Percentiles rank a stretch among this genome's conserved stretches.
These are phyloP conservation scores for Podaxis rugospora DNA, from an alignment of 768 basidiomycete species.

Conservation along the genomic window DNA sequence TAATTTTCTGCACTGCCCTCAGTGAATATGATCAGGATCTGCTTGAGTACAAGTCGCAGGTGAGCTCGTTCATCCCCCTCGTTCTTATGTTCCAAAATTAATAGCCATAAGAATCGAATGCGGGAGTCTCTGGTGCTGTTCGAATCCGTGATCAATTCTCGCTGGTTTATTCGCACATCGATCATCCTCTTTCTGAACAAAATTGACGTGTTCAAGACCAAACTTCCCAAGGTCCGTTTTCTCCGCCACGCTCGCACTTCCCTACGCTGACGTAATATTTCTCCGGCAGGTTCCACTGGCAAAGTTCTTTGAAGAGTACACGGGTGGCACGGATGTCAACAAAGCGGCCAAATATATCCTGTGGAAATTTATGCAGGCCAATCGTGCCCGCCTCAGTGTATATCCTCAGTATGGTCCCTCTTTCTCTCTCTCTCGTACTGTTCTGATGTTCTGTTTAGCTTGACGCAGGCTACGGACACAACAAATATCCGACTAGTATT, in stretches of 20 bases:
- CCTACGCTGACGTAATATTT: not conserved
- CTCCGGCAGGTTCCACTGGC: constrained; percentile 61
- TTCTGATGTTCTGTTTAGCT: constrained; percentile 36
- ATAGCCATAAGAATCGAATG: constrained; percentile 75
- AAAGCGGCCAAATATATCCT: constrained; percentile 94
- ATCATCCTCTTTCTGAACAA: constrained; percentile 93
- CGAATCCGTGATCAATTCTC: constrained; percentile 88
- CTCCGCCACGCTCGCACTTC: not conserved
- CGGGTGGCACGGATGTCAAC: constrained; percentile 85
- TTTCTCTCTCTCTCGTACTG: constrained; percentile 11
- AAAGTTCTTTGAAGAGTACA: constrained; percentile 82
- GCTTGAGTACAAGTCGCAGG: constrained; percentile 64
- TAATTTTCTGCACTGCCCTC: constrained; percentile 65
- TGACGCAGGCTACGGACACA: constrained; percentile 89
- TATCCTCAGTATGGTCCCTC: constrained; percentile 51
- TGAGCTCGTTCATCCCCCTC: constrained; percentile 22
- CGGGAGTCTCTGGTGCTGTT: constrained; percentile 87
- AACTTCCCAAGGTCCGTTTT: constrained; percentile 54
- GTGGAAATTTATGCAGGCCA: constrained; percentile 94
- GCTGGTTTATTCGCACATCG: constrained; percentile 89
- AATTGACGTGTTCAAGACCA: constrained; percentile 90
- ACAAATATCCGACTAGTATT: constrained; percentile 80
- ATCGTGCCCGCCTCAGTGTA: constrained; percentile 76
- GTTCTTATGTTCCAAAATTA: not conserved
- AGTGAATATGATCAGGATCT: constrained; percentile 75